phyloP scores from a whole-genome alignment of 352 stramenopile genomes.

The Nothophytophthora sp. region DNA sequence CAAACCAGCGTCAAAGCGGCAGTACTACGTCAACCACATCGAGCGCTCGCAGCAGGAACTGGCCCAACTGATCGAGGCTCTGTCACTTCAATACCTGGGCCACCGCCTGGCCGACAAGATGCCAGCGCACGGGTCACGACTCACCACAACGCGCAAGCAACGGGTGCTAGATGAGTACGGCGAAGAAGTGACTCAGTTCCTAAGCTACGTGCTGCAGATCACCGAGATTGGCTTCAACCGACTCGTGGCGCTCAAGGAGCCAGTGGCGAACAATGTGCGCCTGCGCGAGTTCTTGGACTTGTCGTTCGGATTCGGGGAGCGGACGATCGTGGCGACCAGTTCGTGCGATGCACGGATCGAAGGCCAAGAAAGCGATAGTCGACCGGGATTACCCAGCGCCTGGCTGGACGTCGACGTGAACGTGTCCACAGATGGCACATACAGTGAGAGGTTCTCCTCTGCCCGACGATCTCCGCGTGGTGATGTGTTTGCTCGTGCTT shows the following conservation, averaged over 20 bases:
- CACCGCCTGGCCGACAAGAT: constrained; percentile 63
- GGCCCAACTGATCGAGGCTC: constrained; percentile 48
- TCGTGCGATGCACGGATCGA: constrained; percentile 78
- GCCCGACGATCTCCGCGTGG: constrained; percentile 18
- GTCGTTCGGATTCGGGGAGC: constrained; percentile 45
- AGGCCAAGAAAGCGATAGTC: constrained; percentile 34
- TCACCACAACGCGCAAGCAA: constrained; percentile 36
- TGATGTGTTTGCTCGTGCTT: constrained; percentile 20
- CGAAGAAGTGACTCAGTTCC: constrained; percentile 51
- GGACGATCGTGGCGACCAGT: constrained; percentile 59
- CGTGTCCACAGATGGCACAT: constrained; percentile 24
- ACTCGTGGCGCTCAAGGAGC: constrained; percentile 57
- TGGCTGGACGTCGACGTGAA: constrained; percentile 57
- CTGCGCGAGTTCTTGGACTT: constrained; percentile 76
- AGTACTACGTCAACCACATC: constrained; percentile 71
- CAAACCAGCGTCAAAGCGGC: constrained; percentile 44
- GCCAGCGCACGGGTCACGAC: constrained; percentile 27
- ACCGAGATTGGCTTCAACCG: constrained; percentile 65
- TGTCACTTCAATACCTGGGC: constrained; percentile 65
- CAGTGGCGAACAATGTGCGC: constrained; percentile 60
- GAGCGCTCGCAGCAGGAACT: constrained; percentile 57
- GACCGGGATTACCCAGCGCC: constrained; percentile 51
- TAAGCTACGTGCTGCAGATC: constrained; percentile 71
- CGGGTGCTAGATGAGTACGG: constrained; percentile 53
- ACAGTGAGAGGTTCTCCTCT: constrained; percentile 36